Conservation (phyloP, 352 stramenopile species). For the Pythium aristosporum region DNA sequence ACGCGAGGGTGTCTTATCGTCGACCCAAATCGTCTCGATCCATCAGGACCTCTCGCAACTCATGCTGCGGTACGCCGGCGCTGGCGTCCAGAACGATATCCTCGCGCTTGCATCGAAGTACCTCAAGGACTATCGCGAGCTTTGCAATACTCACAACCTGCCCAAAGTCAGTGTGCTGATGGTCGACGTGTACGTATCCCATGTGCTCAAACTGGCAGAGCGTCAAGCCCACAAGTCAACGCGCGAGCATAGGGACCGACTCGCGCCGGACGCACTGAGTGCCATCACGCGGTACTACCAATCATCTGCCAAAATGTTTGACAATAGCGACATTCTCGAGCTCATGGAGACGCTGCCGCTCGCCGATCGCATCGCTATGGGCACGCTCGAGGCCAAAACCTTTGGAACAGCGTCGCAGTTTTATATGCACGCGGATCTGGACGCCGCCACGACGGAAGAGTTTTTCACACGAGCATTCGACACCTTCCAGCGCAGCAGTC, state of each 20-base stretch:
- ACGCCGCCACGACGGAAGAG: constrained; percentile 43
- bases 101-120: constrained; percentile 71
- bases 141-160: constrained; percentile 64
- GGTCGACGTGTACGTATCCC: constrained; percentile 79
- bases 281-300: constrained; percentile 68
- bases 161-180: constrained; percentile 77
- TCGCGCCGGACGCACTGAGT: constrained; percentile 34
- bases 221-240: constrained; percentile 47
- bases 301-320: constrained; percentile 77
- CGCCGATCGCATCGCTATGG: constrained; percentile 52
- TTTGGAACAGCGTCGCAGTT: constrained; percentile 66
- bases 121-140: constrained; percentile 71
- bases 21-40: constrained; percentile 30
- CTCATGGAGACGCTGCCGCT: constrained; percentile 51
- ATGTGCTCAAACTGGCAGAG: constrained; percentile 75
- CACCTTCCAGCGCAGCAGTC: constrained; percentile 48
- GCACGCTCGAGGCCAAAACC: constrained; percentile 60
- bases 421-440: constrained; percentile 47
- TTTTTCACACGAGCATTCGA: constrained; percentile 60
- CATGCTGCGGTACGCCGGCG: constrained; percentile 72
- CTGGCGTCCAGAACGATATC: constrained; percentile 65
- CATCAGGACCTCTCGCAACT: constrained; percentile 35
- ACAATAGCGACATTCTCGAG: constrained; percentile 74
- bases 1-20: constrained; percentile 35
- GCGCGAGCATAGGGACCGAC: constrained; percentile 7